Base-by-base conservation (phyloP, 106 monocot genomes). In the Dendrobium huoshanense region DNA sequence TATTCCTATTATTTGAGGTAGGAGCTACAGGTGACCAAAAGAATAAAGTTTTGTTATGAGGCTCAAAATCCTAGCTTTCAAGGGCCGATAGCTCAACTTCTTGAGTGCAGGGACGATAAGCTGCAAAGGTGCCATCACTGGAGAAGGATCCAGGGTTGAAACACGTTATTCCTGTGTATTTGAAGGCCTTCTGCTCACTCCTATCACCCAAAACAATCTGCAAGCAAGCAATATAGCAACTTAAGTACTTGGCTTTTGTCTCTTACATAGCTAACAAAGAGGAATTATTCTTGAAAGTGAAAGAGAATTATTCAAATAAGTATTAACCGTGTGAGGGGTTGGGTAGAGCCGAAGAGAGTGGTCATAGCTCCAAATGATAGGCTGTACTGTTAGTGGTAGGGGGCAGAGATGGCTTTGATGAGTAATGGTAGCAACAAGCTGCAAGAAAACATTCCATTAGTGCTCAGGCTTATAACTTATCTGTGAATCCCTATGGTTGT, bases 391-490 rank as follows among this genome's bases (percentile, higher is more conserved):
- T 5, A 99, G 87, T 67, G 99, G 93, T 84, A 99, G 81, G 2
- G 99, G 99, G 59, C 99, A 99, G 75, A 99, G 95, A 87, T 99
- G 99, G 81, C 99, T 95, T 80, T 99, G 99, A 84, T 99, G 99
- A 65, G 93, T 99, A 42, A 99, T 99, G 31, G 99, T 99, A 0
- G 95, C 91, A 55, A 99, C 99, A 79, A 99, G 92, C 99, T 99
- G 99, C 80, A 86, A 78, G 29, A 17, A 77, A 75, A 48, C 49
- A 75, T 13, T 65, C 4, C 11, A 19, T 44, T 27, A 76, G 22
- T n/a, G 55, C 8, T 27, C 16, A 15, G 16, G 51, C 40, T 54
- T 58, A 20, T 24, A 77, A 55, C 9, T 25, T 40, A 5, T 67
- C 40, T 55, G 45, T 76, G 40, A 72, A n/a, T 45, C 10, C 7